Conservation (phyloP, 148 eudicot genomes). For the Polygonum maritimum region DNA sequence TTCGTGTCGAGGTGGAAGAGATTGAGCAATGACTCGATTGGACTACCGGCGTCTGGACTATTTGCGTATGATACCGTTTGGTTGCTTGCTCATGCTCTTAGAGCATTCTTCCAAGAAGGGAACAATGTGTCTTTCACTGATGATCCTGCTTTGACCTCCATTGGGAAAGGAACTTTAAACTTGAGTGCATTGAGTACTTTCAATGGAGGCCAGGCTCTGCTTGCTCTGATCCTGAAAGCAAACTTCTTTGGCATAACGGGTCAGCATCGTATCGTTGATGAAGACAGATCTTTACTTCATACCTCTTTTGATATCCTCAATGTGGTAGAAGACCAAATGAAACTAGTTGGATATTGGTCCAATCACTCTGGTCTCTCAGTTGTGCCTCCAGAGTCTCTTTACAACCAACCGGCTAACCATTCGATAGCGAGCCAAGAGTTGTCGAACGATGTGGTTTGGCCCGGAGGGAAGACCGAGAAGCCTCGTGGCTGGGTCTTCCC, state of each 20-base stretch:
- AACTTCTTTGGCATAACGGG: constrained; percentile 35
- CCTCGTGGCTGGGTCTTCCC: constrained; percentile 51
- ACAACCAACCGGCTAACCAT: constrained; percentile 20
- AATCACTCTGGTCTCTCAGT: constrained; percentile 38
- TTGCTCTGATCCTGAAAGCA: constrained; percentile 25
- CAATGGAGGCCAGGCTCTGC: constrained; percentile 38
- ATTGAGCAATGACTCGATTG: constrained; percentile 32
- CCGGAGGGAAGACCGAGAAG: constrained; percentile 23
- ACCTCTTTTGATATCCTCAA: constrained; percentile 43
- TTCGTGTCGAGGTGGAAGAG: constrained; percentile 28
- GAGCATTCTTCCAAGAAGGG: constrained; percentile 27
- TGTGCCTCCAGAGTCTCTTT: constrained; percentile 31
- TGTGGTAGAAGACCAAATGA: constrained; percentile 22
- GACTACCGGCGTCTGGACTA: constrained; percentile 37
- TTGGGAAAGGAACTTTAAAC: constrained; percentile 30
- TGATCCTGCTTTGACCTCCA: constrained; percentile 25
- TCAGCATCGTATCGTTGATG: constrained; percentile 9
- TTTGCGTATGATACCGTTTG: constrained; percentile 73
- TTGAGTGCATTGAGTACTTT: constrained; percentile 43
- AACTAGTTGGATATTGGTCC: constrained; percentile 46
- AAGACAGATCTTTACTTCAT: constrained; percentile 21
- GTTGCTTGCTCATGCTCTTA: constrained; percentile 45
- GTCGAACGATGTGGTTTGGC: constrained; percentile 31
- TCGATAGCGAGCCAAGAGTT: constrained; percentile 28
- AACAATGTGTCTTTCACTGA: constrained; percentile 42